phyloP scores from a whole-genome alignment of 306 rosid genomes.

The Vigna unguiculata region DNA sequence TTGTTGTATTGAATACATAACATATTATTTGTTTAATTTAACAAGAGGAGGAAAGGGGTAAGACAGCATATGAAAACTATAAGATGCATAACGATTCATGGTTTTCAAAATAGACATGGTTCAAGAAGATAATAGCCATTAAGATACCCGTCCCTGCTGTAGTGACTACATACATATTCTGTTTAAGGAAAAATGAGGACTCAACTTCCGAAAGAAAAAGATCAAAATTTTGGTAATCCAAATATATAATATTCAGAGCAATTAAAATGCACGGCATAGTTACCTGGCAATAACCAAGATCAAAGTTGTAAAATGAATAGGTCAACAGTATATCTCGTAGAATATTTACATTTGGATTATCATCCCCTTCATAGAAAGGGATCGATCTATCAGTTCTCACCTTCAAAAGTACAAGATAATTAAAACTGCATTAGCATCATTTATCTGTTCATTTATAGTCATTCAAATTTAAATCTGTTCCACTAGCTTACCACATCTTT shows the following conservation, averaged over 20 bases:
- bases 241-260: slow-evolving; percentile 1
- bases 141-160: slow-evolving; percentile 34
- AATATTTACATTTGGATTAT: slow-evolving; percentile 78
- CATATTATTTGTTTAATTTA: slow-evolving; percentile 30
- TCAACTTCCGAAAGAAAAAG: background rate
- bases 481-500: slow-evolving; percentile 88
- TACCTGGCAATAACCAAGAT: slow-evolving; percentile 99
- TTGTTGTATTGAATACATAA: slow-evolving; percentile 12
- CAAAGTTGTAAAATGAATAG: slow-evolving; percentile 98
- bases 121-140: slow-evolving; percentile 26
- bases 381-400: slow-evolving; percentile 92
- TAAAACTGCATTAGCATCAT: slow-evolving; percentile 44
- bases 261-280: slow-evolving; percentile 35
- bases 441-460: slow-evolving; percentile 26
- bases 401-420: slow-evolving; percentile 55
- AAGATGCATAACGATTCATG: slow-evolving; percentile 13
- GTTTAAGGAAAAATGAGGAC: background rate
- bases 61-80: slow-evolving; percentile 12
- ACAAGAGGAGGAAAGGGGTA: background rate
- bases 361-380: slow-evolving; percentile 92
- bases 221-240: slow-evolving; percentile 13
- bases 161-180: slow-evolving; percentile 33
- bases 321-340: slow-evolving; percentile 90
- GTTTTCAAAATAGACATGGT: slow-evolving; percentile 33
- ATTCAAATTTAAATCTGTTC: slow-evolving; percentile 28